phyloP scores from a whole-genome alignment of 805 yeast species.

The Lipomyces chichibuensis region DNA sequence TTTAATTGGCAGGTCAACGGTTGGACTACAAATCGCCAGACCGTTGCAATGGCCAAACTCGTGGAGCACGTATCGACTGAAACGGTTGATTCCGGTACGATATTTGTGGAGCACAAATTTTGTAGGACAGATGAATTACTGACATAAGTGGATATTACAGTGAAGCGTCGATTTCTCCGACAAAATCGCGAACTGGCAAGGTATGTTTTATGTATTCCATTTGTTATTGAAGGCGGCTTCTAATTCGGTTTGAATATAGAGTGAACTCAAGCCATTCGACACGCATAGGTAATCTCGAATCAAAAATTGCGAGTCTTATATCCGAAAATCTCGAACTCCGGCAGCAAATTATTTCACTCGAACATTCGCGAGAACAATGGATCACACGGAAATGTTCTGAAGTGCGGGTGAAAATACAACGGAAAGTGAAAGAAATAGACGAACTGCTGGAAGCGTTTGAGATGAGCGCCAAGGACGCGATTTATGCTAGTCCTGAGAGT shows the following conservation, averaged over 20 bases:
- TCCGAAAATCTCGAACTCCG: constrained; percentile 34
- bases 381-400: constrained; percentile 16
- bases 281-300: constrained; percentile 28
- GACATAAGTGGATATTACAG: constrained; percentile 9
- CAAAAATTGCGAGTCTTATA: constrained; percentile 21
- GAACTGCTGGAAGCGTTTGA: constrained; percentile 21
- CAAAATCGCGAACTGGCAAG: constrained; percentile 34
- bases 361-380: constrained; percentile 21
- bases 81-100: constrained; percentile 29
- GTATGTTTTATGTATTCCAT: constrained; percentile 15
- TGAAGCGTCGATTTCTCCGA: constrained; percentile 30
- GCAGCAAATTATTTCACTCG: constrained; percentile 24
- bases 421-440: constrained; percentile 26
- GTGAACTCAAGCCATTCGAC: constrained; percentile 33
- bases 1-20: too few species aligned
- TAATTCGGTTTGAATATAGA: constrained; percentile 5
- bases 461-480: constrained; percentile 9
- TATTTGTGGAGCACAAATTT: background rate
- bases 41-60: constrained; percentile 29
- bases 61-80: constrained; percentile 27
- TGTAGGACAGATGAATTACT: too few species aligned
- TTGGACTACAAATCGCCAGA: background rate
- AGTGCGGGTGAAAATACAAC: constrained; percentile 12
- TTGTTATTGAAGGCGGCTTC: background rate
- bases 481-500: background rate